Conservation (phyloP, 163 green algal species). For the Volvox carteri region DNA sequence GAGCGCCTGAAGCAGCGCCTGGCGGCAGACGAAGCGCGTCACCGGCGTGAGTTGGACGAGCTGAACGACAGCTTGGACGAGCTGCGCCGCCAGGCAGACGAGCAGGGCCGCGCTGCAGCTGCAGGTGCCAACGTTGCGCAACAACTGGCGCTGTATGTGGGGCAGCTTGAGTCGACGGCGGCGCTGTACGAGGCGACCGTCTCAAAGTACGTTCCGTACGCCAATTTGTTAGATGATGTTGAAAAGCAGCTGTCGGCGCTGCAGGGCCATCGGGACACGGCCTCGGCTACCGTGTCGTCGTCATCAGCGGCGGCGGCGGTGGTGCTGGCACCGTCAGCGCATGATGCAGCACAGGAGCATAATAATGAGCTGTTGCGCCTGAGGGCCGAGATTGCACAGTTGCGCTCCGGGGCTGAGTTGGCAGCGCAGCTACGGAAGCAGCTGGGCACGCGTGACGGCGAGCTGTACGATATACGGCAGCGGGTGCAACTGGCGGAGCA, state of each 20-base stretch:
- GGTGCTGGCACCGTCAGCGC: background rate
- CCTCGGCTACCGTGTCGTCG: background rate
- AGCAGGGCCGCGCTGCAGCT: background rate
- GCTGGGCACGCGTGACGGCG: constrained; percentile 9
- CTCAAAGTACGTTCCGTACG: background rate
- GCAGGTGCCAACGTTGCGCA: constrained; percentile 10
- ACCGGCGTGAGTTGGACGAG: constrained; percentile 34
- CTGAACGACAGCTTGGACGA: constrained; percentile 36
- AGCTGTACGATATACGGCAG: constrained; percentile 42
- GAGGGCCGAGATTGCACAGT: background rate
- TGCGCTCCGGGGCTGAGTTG: background rate
- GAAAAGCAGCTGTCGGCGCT: background rate
- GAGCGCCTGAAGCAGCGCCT: constrained; percentile 16
- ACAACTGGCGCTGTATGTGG: background rate
- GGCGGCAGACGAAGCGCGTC: background rate
- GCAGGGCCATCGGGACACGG: background rate
- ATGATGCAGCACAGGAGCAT: background rate
- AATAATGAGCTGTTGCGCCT: constrained; percentile 38
- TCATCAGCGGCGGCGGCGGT: background rate
- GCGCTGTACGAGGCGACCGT: constrained; percentile 2
- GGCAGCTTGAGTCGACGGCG: constrained; percentile 21
- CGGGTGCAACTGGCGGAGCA: constrained; percentile 14
- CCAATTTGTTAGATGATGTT: constrained; percentile 7
- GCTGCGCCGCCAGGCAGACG: constrained; percentile 3
- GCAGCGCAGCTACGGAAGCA: constrained; percentile 38